Base-by-base conservation (phyloP, 768 basidiomycete genomes). In the Saitozyma sp. region DNA sequence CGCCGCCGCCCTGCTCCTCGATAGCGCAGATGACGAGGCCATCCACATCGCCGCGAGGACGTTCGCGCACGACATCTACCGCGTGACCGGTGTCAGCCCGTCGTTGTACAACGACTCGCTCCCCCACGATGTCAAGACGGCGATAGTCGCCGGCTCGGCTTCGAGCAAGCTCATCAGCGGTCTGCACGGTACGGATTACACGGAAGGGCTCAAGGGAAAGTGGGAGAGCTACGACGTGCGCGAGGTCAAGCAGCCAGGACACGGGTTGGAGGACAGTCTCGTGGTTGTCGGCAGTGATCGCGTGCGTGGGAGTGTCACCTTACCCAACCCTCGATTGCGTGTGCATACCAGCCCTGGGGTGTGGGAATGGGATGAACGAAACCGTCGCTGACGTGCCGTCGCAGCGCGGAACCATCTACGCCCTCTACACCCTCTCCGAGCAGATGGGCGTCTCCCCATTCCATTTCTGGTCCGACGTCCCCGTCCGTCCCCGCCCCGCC, bases 401-500 rank as follows among this genome's bases (percentile, higher is more conserved):
- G 46, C 20, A 87, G 74, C 80, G 88, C 50, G 88, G 87, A 8
- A 86, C 87, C 0, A 87, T 89, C 46, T 88, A 82, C 69, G 86
- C 83, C 4, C 69, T 88, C 38, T 88, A 88, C 69, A 87, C 87
- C 68, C 84, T 86, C 60, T 86, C 85, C 9, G 87, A 88, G 71
- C 87, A 88, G 68, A 85, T 88, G 73, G 87, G 87, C 69, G 86
- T 78, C 46, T 75, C 73, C 0, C 76, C 76, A 10, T 78, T 74
- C 70, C 77, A 61, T 58, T 87, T 85, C 85, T 89, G 88, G 88
- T 86, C 88, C 11, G 88, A 90, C 74, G 88, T 88, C 14, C 86
- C 87, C 7, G 82, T 84, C 1, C 83, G 83, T 16, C 79, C 81
- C 37, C 82, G 86, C 38, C 73, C 80, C 9, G 76, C 84, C 43